A percentile compares a stretch with the other conserved stretches of the same genome.
These are phyloP conservation scores for Atkinsonella texensis DNA, from an alignment of 2,329 filamentous ascomycete genomes.

Conservation along the genomic window DNA sequence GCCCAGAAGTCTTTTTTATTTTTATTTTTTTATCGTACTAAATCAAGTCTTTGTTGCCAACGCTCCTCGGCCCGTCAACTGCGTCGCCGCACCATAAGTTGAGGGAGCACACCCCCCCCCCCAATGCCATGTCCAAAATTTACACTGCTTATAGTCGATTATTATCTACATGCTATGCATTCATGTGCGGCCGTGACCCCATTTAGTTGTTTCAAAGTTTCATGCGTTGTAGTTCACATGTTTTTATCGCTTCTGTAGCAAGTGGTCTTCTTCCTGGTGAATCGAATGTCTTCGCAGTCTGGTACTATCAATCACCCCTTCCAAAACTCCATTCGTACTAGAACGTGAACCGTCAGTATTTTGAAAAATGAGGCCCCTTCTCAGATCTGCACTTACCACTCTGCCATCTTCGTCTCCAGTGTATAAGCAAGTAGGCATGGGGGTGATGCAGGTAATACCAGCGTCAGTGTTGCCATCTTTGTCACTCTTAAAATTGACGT, in stretches of 20 bases:
- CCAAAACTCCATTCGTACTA: slow-evolving; percentile 54
- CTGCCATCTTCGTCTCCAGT: slow-evolving; percentile 88
- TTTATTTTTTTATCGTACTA: background rate
- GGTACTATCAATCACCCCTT: slow-evolving; percentile 40
- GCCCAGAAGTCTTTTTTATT: background rate
- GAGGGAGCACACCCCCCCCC: too few relatives aligned
- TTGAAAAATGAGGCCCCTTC: background rate
- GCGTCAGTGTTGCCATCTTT: slow-evolving; percentile 46
- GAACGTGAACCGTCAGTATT: background rate
- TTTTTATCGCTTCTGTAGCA: too few relatives aligned
- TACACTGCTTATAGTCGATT: background rate
- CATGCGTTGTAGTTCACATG: background rate
- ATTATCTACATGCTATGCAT: background rate
- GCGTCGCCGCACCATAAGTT: background rate
- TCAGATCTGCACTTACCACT: slow-evolving; percentile 46
- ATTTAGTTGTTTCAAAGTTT: background rate
- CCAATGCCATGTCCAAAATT: slow-evolving; percentile 3
- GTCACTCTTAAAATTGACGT: slow-evolving; percentile 56
- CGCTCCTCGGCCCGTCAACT: background rate
- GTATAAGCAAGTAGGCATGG: slow-evolving; percentile 74
- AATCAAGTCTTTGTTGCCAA: background rate
- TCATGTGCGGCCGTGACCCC: background rate
- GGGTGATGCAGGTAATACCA: slow-evolving; percentile 74
- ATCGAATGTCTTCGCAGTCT: background rate
- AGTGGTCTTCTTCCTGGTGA: too few relatives aligned